These are phyloP conservation scores for Russula foetens DNA, from an alignment of 768 basidiomycete genomes.

Conservation along the genomic window DNA sequence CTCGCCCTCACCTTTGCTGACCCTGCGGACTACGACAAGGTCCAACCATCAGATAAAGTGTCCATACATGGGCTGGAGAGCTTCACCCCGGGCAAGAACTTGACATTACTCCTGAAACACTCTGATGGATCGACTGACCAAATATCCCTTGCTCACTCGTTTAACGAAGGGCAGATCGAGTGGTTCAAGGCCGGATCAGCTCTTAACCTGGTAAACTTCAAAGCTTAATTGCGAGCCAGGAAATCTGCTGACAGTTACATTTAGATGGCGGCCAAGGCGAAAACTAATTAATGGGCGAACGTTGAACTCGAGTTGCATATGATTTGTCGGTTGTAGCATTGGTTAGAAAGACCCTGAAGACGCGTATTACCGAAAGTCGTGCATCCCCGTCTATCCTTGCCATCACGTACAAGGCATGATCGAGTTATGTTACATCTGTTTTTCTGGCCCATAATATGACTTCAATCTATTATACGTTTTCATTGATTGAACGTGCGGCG, in stretches of 20 bases:
- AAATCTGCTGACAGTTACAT: neutral
- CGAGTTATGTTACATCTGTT: neutral
- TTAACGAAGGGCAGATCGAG: slow-evolving; percentile 94
- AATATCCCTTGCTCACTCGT: slow-evolving; percentile 79
- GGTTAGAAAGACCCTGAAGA: neutral
- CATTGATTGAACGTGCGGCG: neutral
- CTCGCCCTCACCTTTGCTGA: slow-evolving; percentile 91
- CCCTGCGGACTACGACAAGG: slow-evolving; percentile 90
- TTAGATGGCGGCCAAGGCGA: slow-evolving; percentile 16
- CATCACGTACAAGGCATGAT: neutral
- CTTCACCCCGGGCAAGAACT: slow-evolving; percentile 88
- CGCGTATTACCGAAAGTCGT: neutral
- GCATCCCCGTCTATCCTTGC: neutral
- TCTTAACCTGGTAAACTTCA: slow-evolving; percentile 64
- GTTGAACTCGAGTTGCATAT: neutral
- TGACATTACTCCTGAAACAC: slow-evolving; percentile 79
- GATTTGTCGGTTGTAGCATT: neutral
- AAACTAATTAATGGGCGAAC: neutral
- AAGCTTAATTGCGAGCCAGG: neutral
- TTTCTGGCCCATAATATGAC: slow-evolving; percentile 2
- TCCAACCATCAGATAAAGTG: slow-evolving; percentile 80
- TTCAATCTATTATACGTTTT: neutral
- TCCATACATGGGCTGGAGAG: slow-evolving; percentile 82
- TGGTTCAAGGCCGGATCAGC: slow-evolving; percentile 99
- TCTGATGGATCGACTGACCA: slow-evolving; percentile 70